These are phyloP conservation scores for Przewalskia tangutica DNA, from an alignment of 257 asterid genomes.

Conservation along the genomic window DNA sequence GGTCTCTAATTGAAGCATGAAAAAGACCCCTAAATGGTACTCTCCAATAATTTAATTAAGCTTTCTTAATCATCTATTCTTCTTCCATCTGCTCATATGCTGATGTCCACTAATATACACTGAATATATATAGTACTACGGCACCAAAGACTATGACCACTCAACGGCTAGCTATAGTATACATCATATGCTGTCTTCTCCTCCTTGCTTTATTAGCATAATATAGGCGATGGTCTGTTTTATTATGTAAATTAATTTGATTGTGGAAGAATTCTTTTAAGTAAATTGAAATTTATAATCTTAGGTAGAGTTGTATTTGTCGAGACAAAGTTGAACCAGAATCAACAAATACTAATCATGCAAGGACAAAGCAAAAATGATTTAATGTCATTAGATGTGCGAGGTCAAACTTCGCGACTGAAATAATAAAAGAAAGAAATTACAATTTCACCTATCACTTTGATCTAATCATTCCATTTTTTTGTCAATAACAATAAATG, in stretches of 20 bases:
- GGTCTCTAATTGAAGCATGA: background rate
- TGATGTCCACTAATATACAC: background rate
- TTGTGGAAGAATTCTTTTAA: too few species aligned
- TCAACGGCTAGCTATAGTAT: background rate
- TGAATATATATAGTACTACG: background rate
- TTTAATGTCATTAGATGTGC: too few species aligned
- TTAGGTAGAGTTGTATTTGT: background rate
- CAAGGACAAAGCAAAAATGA: too few species aligned
- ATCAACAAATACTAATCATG: background rate
- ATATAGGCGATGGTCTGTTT: background rate
- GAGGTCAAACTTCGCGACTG: too few species aligned
- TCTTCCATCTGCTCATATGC: background rate
- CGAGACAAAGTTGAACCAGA: background rate
- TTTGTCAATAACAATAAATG: too few species aligned
- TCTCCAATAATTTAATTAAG: background rate
- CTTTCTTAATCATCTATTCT: background rate
- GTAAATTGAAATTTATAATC: too few species aligned
- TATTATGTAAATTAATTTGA: background rate
- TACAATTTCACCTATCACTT: too few species aligned
- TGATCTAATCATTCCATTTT: too few species aligned
- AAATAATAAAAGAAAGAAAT: too few species aligned
- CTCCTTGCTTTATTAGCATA: background rate
- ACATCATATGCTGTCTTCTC: background rate
- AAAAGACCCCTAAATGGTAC: background rate
- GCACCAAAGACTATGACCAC: background rate